Evolutionary conservation across 192 early-diverging fungal species (phyloP), one percentile per base, ranked within the genome.

Genomic region (Backusella mclennaniae): DNA sequence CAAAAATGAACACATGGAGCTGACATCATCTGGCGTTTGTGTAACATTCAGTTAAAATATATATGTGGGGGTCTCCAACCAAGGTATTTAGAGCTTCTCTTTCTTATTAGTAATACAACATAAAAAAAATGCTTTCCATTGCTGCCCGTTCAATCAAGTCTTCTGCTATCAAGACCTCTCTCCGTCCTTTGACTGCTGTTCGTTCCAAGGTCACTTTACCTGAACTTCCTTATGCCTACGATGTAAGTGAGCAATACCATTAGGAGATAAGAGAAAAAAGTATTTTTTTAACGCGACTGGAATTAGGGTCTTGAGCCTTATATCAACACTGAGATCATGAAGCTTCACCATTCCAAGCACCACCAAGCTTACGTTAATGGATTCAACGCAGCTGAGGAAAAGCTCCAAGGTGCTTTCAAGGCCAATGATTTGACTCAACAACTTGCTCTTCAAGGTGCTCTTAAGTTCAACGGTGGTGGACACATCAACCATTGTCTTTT

Each of bases 381-480:
- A 71, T 88, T 96, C 56, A 98, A 98, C 81, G 85, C 82, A n/a
- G 93, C 95, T n/a, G 95, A 96, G 80, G 97, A 98, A 82, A 96
- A 98, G 87, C 83, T 95, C 49, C 85, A 85, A 39, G 87, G 85
- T 29, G 92, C 95, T 26, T 83, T 90, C 77, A 78, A 86, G 68
- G 87, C 89, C 77, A 87, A 90, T 35, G 92, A 98, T 78, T 73
- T 96, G 11, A 84, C 83, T 21, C 86, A 88, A 52, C 90, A 95
- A 73, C 89, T 97, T n/a, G 82, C 89, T 29, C 75, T 98, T 66
- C 95, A 96, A 85, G 81, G 86, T 15, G 88, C 90, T 14, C 81
- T 98, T 73, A 96, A 94, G 84, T 97, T 98, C 85, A 96, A 98
- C 86, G 96, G 92, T 59, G 97, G 97, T 63, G 97, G 93, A 19